phyloP scores from a whole-genome alignment of 208 protist species.

The Leishmania amazonensis region DNA sequence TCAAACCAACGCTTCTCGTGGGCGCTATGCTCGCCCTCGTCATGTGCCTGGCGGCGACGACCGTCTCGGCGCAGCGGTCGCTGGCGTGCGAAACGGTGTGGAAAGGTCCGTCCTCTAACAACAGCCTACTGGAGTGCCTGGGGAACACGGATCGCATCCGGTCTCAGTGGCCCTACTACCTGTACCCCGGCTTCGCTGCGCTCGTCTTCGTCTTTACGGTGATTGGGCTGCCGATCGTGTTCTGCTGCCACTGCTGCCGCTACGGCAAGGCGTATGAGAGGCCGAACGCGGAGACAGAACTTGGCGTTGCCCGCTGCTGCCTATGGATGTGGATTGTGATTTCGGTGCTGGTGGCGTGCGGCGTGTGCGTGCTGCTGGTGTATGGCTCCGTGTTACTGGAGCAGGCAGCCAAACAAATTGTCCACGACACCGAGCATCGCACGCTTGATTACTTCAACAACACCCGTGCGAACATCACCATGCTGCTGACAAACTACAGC shows the following conservation, averaged over 20 bases:
- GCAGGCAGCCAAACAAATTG: constrained; percentile 23
- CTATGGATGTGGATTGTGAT: constrained; percentile 78
- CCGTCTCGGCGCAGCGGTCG: constrained; percentile 44
- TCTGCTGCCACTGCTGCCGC: constrained; percentile 54
- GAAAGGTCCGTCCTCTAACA: constrained; percentile 49
- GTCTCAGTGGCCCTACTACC: constrained; percentile 59
- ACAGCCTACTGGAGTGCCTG: constrained; percentile 65
- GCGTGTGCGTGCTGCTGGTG: constrained; percentile 61
- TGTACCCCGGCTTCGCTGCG: constrained; percentile 50
- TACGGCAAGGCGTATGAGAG: constrained; percentile 38
- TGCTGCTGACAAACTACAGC: constrained; percentile 46
- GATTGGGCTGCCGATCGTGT: constrained; percentile 59
- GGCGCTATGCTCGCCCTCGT: constrained; percentile 30
- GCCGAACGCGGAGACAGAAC: constrained; percentile 33
- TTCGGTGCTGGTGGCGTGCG: constrained; percentile 48
- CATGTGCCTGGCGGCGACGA: constrained; percentile 32
- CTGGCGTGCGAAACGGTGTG: constrained; percentile 80
- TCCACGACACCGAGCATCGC: constrained; percentile 37
- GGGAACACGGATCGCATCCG: constrained; percentile 46
- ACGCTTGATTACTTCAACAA: constrained; percentile 55
- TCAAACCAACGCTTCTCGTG: constrained; percentile 19
- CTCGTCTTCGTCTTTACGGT: constrained; percentile 63
- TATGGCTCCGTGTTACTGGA: constrained; percentile 50
- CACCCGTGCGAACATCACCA: constrained; percentile 34
- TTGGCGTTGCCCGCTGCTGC: constrained; percentile 38